These are phyloP conservation scores for Posidonia oceanica DNA, from an alignment of 116 monocot genomes.

Conservation along the genomic window DNA sequence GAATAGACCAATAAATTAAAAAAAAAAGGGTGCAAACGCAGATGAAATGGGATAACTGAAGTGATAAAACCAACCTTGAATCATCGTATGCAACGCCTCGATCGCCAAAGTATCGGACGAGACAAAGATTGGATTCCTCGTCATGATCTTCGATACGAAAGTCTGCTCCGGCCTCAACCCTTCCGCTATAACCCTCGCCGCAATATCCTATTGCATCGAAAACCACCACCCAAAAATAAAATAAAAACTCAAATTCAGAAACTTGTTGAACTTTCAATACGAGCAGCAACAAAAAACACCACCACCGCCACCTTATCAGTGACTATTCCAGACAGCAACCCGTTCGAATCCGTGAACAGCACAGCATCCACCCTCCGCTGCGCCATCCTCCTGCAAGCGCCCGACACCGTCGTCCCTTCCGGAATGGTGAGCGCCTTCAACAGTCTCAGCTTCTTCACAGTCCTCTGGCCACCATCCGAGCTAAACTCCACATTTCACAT, in stretches of 20 bases:
- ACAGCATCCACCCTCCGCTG: conserved; percentile 53
- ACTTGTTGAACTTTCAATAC: background rate
- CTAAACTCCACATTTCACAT: background rate
- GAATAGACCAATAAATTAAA: background rate
- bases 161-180: conserved; percentile 71
- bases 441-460: conserved; percentile 79
- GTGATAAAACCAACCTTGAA: conserved; percentile 42
- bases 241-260: background rate
- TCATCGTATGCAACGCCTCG: conserved; percentile 82
- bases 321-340: conserved; percentile 68
- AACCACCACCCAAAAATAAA: conserved; percentile 1
- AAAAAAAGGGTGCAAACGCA: background rate
- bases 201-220: conserved; percentile 41
- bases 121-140: conserved; percentile 72
- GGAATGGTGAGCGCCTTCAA: conserved; percentile 69
- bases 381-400: conserved; percentile 83
- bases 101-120: conserved; percentile 59
- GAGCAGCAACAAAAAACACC: background rate
- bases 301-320: conserved; percentile 53
- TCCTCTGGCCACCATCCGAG: conserved; percentile 44
- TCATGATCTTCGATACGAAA: conserved; percentile 75
- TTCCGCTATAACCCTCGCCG: conserved; percentile 73
- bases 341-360: conserved; percentile 58
- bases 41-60: background rate
- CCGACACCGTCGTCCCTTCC: conserved; percentile 54